Evolutionary conservation across 225 moss, liverwort and hornwort genomes (phyloP), one percentile per base, ranked within the genome.

Genomic region (Asterella californica): DNA sequence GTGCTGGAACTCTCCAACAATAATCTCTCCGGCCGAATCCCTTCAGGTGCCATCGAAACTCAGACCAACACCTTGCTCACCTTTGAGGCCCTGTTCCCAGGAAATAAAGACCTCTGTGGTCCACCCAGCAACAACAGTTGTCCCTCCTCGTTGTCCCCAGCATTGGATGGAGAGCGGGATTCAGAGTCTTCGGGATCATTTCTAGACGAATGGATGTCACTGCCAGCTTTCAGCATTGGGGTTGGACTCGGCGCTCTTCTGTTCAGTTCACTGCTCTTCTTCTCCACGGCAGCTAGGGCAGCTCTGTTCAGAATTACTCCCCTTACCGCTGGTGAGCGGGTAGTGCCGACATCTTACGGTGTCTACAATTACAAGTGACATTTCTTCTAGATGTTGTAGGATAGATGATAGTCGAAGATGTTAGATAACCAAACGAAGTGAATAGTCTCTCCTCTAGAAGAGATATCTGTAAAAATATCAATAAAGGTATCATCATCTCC

Each of bases 11-110:
- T 80, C 0, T 33, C 57, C 21, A 1, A 22, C n/a, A 84, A 84
- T 47, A 72, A 84, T 25, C 68, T 84, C 14, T 76, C 67, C 7
- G 79, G 83, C 25, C 38, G 2, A 3, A 38, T 80, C 37, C 84
- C 84, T 12, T n/a, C 33, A 21, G 60, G 61, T 6, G 10, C 15
- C 29, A 25, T 9, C 6, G 9, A 59, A n/a, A 19, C 9, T 59
- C 73, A 70, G 9, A 24, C 70, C 38, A 70, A 24, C 70, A 74
- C 74, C 74, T 29, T 1, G 47, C 33, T 76, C 59, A 25, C 2
- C 5, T 0, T 5, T 8, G 0, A 34, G 15, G 42, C 69, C 0
- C 47, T 14, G 10, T 57, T 52, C 6, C 79, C 79, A 5, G 62
- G 63, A 5, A 77, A 77, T 59, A 12, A 9, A 2, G 63, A 62